Conservation (phyloP, 2,329 filamentous ascomycete species). For the Cytospora piceicola region DNA sequence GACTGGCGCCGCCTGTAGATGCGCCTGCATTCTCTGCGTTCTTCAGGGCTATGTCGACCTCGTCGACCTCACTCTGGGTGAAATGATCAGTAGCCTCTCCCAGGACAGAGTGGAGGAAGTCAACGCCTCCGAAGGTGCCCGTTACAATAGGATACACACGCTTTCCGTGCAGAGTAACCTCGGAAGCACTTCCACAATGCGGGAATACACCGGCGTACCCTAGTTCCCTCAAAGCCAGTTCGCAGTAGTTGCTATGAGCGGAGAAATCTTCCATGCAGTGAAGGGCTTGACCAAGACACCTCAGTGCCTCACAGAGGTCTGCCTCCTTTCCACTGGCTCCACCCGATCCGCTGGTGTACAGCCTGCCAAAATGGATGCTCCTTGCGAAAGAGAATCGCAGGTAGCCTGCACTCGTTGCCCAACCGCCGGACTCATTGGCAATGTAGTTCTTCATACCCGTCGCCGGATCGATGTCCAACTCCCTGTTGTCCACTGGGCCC, state of each 20-base stretch:
- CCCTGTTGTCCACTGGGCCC: conserved; percentile 71
- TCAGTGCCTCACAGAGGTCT: conserved; percentile 78
- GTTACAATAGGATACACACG: conserved; percentile 76
- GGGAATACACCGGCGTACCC: conserved; percentile 71
- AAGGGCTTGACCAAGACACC: conserved; percentile 75
- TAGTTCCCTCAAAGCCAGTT: conserved; percentile 75
- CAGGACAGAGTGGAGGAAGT: conserved; percentile 79
- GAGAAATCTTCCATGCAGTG: conserved; percentile 81
- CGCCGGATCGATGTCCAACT: conserved; percentile 72
- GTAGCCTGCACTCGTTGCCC: conserved; percentile 89
- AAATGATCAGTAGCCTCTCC: conserved; percentile 83
- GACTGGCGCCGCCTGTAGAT: conserved; percentile 38
- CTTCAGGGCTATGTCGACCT: conserved; percentile 75
- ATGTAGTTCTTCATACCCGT: conserved; percentile 99
- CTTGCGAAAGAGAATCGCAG: conserved; percentile 75
- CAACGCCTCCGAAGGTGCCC: conserved; percentile 75
- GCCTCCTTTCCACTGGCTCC: conserved; percentile 69
- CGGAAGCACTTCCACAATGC: conserved; percentile 69
- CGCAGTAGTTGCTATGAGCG: conserved; percentile 83
- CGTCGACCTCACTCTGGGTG: conserved; percentile 81
- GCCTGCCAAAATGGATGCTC: conserved; percentile 75
- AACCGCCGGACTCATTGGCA: conserved; percentile 82
- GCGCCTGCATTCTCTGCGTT: conserved; percentile 57
- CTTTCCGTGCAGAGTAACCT: conserved; percentile 68
- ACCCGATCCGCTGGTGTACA: conserved; percentile 69